A percentile compares a stretch with the other conserved stretches of the same genome.
Evolutionary conservation across 768 basidiomycete genomes (phyloP).

Genomic region (Tubosaeta brunneosetosa): DNA sequence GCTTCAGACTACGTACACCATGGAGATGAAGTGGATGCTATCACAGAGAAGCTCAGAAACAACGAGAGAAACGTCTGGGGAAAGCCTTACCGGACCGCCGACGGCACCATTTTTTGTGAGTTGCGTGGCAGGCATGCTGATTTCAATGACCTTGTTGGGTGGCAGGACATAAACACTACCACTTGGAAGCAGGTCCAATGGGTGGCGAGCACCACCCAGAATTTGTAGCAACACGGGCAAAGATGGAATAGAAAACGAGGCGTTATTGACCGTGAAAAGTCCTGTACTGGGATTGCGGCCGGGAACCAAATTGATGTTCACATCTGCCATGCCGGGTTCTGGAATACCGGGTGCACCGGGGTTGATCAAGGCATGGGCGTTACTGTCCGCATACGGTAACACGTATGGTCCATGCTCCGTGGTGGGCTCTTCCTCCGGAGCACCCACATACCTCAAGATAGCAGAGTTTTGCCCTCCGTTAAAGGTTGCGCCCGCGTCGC

Average conservation of each 20-base stretch:
- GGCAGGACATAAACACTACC: conserved; percentile 17
- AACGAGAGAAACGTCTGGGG: neutral
- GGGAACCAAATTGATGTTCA: conserved; percentile 19
- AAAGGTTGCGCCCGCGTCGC: conserved; percentile 26
- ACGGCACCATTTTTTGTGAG: conserved; percentile 9
- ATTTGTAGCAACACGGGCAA: conserved; percentile 21
- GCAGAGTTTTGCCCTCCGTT: conserved; percentile 27
- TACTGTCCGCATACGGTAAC: conserved; percentile 12
- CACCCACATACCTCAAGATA: conserved; percentile 21
- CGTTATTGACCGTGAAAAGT: conserved; percentile 7
- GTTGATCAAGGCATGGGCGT: conserved; percentile 17
- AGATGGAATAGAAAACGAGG: conserved; percentile 3
- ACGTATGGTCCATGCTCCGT: conserved; percentile 14
- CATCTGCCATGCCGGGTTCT: conserved; percentile 20
- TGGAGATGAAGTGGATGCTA: conserved; percentile 24
- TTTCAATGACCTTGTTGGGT: conserved; percentile 10
- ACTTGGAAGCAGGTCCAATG: neutral
- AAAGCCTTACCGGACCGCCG: conserved; percentile 29
- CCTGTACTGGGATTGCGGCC: neutral
- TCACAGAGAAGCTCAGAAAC: neutral
- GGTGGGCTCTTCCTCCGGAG: conserved; percentile 25
- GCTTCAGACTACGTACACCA: conserved; percentile 7
- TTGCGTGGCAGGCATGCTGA: conserved; percentile 16
- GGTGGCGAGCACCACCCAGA: conserved; percentile 16
- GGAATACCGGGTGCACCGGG: conserved; percentile 23